phyloP scores from a whole-genome alignment of 148 eudicot species.

The Rhododendron ferrugineum region DNA sequence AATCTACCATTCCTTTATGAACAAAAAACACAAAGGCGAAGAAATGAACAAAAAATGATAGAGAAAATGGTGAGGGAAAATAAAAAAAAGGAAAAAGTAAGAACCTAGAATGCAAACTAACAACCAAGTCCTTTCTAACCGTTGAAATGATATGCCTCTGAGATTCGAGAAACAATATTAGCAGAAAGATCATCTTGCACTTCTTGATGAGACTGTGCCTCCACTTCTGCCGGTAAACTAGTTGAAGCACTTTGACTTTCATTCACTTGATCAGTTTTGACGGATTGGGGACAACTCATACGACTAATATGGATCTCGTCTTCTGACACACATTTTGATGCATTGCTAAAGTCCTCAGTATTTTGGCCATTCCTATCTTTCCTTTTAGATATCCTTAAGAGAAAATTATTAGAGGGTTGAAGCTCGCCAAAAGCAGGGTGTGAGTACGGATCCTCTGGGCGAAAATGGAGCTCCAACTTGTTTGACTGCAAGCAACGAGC shows the following conservation, averaged over 20 bases:
- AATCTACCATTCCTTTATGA: conserved; percentile 82
- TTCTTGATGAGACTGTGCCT: conserved; percentile 18
- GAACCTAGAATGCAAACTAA: neutral
- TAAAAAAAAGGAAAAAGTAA: neutral
- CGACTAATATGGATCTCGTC: conserved; percentile 11
- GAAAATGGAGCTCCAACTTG: conserved; percentile 82
- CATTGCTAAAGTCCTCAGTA: conserved; percentile 11
- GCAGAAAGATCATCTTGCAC: conserved; percentile 40
- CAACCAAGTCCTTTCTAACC: conserved; percentile 37
- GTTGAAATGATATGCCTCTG: conserved; percentile 73
- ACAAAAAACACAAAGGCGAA: neutral
- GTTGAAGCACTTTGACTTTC: conserved; percentile 23
- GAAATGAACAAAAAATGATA: conserved; percentile 1
- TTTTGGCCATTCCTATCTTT: conserved; percentile 24
- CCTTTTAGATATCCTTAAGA: conserved; percentile 62
- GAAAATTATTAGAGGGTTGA: conserved; percentile 50
- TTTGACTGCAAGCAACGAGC: conserved; percentile 52
- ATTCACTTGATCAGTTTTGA: conserved; percentile 9
- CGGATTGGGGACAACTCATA: conserved; percentile 3
- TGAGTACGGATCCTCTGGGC: conserved; percentile 91
- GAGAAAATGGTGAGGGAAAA: neutral
- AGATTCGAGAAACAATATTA: conserved; percentile 63
- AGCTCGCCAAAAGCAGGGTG: conserved; percentile 80
- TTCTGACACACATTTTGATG: conserved; percentile 19
- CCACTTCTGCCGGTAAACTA: conserved; percentile 19